Base-by-base conservation (phyloP, 345 rosid genomes). In the Rhizophora apiculata region DNA sequence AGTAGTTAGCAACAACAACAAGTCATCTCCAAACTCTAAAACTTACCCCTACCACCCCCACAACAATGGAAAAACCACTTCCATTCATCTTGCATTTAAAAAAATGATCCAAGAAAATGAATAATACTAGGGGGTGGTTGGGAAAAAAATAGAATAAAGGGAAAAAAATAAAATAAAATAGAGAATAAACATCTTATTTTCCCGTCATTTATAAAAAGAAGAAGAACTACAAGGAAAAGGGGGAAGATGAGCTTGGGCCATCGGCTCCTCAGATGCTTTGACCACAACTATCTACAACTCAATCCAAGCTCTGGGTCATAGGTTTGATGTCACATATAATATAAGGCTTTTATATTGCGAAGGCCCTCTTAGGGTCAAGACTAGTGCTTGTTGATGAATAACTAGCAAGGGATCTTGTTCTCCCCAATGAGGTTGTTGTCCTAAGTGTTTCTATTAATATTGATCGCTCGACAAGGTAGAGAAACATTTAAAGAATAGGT, bases 281-380 rank as follows among this genome's bases (percentile, higher is more conserved):
- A 77, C 78, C 63, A 78, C 89, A 39, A 91, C 93, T 60, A 82
- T 89, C 27, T 78, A 63, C 63, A 87, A 86, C 85, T 87, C 95
- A 77, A 84, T 91, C 79, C 97, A 91, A 78, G 95, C 95, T 77
- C 53, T 91, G 75, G 97, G 97, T 48, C 86, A 95, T 43, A 1
- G 24, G 24, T 24, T 24, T 24, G 24, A 24, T 24, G 95, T 91
- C 43, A 89, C 97, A 65, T 91, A 91, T 4, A 95, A 91, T 81
- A 88, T 89, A 57, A 80, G 97, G 74, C 86, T 91, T 24, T 67
- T 91, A 1, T 91, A 87, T 71, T 91, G 97, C 73, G 89, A 91
- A 77, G 97, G 97, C 39, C 81, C 91, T 62, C 85, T 93, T 29
- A 69, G 97, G 95, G 82, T 87, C 93, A 32, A 87, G 95, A 78